A percentile compares a stretch with the other conserved stretches of the same genome.
Conservation (phyloP, 192 early-diverging fungal species). For the Coemansia sp. region DNA sequence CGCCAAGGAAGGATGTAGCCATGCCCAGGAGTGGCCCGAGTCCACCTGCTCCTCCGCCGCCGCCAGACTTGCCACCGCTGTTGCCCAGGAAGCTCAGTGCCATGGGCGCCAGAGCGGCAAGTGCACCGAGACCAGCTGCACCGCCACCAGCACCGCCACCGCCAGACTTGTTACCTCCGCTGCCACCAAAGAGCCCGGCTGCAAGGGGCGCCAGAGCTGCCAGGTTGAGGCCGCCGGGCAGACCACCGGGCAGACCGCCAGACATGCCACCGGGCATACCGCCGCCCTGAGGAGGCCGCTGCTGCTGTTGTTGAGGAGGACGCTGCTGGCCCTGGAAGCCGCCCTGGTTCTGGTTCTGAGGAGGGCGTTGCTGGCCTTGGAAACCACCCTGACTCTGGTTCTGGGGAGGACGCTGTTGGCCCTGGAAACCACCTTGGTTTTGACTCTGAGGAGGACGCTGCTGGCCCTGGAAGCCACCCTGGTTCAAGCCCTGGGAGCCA, state of each 20-base stretch:
- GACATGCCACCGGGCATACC: constrained; percentile 17
- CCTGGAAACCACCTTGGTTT: background rate
- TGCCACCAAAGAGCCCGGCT: constrained; percentile 34
- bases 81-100: constrained; percentile 37
- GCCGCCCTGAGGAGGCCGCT: constrained; percentile 5
- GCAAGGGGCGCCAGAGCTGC: constrained; percentile 34
- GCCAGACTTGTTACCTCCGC: constrained; percentile 2
- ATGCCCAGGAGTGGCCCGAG: constrained; percentile 38
- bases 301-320: constrained; percentile 1
- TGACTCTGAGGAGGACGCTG: background rate
- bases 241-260: constrained; percentile 7
- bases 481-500: background rate
- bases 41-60: constrained; percentile 24
- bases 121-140: constrained; percentile 34
- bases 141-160: constrained; percentile 15
- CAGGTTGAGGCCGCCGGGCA: constrained; percentile 30
- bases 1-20: constrained; percentile 41
- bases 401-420: background rate
- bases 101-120: constrained; percentile 37
- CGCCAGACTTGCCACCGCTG: constrained; percentile 12
- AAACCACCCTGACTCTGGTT: background rate
- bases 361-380: constrained; percentile 3
- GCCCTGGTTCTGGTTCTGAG: background rate
- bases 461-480: background rate
- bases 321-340: background rate